phyloP scores from a whole-genome alignment of 345 rosid genomes.

The Hibiscus mutabilis region DNA sequence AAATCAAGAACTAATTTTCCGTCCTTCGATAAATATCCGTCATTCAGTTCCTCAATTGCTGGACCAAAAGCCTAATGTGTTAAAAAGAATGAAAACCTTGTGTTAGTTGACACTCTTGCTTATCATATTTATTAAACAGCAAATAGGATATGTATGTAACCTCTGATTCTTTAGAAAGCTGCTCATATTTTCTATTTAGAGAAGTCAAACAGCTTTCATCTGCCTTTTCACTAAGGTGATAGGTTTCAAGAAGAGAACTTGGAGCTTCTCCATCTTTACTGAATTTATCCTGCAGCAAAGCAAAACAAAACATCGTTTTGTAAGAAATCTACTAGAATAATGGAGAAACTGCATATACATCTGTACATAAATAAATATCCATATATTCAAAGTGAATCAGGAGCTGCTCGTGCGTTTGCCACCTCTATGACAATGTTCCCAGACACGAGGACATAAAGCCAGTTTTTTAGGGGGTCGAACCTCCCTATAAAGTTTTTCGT shows the following conservation, averaged over 20 bases:
- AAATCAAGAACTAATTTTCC: conserved; percentile 77
- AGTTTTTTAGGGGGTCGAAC: neutral
- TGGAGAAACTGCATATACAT: neutral
- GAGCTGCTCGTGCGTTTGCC: neutral
- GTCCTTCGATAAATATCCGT: conserved; percentile 47
- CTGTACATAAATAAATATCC: neutral
- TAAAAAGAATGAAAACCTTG: conserved; percentile 16
- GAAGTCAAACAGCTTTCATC: conserved; percentile 26
- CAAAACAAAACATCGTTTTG: conserved; percentile 1
- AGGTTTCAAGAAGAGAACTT: conserved; percentile 65
- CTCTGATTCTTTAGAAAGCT: conserved; percentile 31
- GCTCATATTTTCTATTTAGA: conserved; percentile 12
- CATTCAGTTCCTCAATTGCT: conserved; percentile 48
- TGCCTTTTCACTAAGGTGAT: conserved; percentile 49
- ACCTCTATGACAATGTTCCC: neutral
- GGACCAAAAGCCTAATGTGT: conserved; percentile 40
- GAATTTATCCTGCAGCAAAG: conserved; percentile 33
- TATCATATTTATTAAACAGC: conserved; percentile 3
- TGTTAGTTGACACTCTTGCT: conserved; percentile 5
- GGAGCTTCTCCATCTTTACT: conserved; percentile 25
- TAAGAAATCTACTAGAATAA: neutral
- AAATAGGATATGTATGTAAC: conserved; percentile 22
- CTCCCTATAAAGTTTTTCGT: neutral
- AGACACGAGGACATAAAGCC: neutral
- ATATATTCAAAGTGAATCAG: neutral